Conservation (phyloP, 163 green algal genomes). For the Chlamydomonas reinhardtii region DNA sequence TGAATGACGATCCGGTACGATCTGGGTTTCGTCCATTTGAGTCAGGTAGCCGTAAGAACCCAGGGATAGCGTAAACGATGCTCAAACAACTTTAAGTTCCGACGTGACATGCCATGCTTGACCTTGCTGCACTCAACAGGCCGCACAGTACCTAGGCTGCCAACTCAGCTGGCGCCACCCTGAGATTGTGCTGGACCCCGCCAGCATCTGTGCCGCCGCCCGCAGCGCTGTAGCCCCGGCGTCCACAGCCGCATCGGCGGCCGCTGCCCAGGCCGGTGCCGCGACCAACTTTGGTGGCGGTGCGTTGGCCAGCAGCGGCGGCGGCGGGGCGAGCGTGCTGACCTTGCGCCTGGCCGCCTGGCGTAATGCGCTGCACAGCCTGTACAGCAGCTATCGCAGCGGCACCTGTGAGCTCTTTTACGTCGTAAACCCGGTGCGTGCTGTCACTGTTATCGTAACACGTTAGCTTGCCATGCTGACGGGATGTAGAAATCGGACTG, state of each 20-base stretch:
- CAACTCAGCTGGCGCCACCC: slow-evolving; percentile 45
- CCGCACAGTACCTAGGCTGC: neutral
- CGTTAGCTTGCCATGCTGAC: neutral
- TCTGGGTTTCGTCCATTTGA: too few species aligned
- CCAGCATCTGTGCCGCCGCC: neutral
- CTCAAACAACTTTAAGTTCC: too few species aligned
- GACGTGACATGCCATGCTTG: too few species aligned
- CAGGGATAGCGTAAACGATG: too few species aligned
- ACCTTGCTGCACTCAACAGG: neutral
- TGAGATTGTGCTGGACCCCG: slow-evolving; percentile 6
- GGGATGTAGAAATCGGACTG: too few species aligned
- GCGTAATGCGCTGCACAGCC: slow-evolving; percentile 33
- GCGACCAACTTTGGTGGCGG: neutral
- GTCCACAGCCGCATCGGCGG: neutral
- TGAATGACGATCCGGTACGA: neutral
- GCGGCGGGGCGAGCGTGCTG: neutral
- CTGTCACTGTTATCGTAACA: neutral
- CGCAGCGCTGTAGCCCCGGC: neutral
- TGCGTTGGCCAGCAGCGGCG: neutral
- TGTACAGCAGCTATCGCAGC: slow-evolving; percentile 39
- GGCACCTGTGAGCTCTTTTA: slow-evolving; percentile 38
- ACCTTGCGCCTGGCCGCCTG: slow-evolving; percentile 14
- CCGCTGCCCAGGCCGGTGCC: neutral
- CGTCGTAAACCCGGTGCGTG: slow-evolving; percentile 29
- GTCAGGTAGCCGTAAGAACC: too few species aligned